These are phyloP conservation scores for Elsinoe necatrix DNA, from an alignment of 2,329 filamentous ascomycete species.

Conservation along the genomic window DNA sequence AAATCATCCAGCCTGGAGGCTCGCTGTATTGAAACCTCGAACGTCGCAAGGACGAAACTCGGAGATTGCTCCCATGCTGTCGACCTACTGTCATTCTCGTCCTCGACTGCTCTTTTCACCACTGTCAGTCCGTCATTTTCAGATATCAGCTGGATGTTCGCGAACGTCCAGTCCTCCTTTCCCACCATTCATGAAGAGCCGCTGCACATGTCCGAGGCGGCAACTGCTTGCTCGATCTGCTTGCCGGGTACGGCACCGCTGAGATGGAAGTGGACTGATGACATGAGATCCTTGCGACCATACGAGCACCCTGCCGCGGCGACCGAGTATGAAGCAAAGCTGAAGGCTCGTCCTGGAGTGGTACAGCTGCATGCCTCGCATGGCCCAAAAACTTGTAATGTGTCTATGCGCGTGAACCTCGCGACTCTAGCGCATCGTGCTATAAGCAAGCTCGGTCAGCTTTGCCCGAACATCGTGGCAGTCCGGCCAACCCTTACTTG, in stretches of 20 bases:
- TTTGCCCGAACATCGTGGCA: constrained; percentile 19
- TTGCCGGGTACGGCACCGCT: constrained; percentile 32
- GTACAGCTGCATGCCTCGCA: constrained; percentile 15
- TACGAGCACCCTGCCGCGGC: constrained; percentile 46
- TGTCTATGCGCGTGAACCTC: constrained; percentile 24
- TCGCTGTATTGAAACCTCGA: background rate
- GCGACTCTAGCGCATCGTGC: constrained; percentile 26
- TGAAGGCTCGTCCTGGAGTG: constrained; percentile 42
- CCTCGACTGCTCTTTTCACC: background rate
- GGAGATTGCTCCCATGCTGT: background rate
- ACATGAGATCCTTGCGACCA: constrained; percentile 30
- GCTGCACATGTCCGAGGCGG: background rate
- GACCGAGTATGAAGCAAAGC: constrained; percentile 41
- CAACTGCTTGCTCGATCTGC: constrained; percentile 23
- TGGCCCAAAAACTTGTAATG: constrained; percentile 17
- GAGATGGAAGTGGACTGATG: constrained; percentile 31
- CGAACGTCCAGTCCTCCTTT: background rate
- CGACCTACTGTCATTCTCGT: background rate
- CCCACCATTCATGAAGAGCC: background rate
- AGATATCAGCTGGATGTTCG: constrained; percentile 6
- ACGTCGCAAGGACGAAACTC: background rate
- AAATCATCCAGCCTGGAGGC: background rate
- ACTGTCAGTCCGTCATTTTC: background rate
- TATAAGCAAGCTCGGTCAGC: constrained; percentile 16
- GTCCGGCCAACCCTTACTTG: background rate